Conservation (phyloP, 2,329 filamentous ascomycete species). For the Knoxdaviesia proteae region DNA sequence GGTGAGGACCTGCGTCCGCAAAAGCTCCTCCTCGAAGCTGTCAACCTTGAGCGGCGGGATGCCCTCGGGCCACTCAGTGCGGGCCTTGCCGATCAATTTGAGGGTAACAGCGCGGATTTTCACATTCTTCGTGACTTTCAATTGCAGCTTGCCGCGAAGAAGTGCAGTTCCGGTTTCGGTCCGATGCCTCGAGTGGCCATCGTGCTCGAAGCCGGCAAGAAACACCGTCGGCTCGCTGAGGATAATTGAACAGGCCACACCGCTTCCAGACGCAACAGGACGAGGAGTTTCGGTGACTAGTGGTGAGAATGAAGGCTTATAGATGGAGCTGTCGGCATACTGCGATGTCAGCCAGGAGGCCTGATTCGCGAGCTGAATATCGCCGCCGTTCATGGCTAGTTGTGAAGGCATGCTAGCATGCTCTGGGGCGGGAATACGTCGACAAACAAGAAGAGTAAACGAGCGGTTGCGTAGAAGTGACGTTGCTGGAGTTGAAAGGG, state of each 20-base stretch:
- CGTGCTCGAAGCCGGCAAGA: constrained; percentile 57
- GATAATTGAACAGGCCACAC: constrained; percentile 51
- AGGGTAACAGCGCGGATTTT: constrained; percentile 86
- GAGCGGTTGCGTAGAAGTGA: too few relatives aligned
- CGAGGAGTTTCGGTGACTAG: too few relatives aligned
- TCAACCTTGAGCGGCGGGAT: constrained; percentile 77
- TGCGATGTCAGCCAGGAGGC: too few relatives aligned
- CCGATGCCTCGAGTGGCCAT: constrained; percentile 27
- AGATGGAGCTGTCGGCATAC: too few relatives aligned
- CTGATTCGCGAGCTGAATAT: too few relatives aligned
- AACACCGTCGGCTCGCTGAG: constrained; percentile 67
- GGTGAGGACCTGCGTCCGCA: constrained; percentile 65
- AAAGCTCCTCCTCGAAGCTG: constrained; percentile 59
- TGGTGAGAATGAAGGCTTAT: too few relatives aligned
- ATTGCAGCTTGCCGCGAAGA: constrained; percentile 60
- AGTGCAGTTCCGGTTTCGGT: constrained; percentile 56
- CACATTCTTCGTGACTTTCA: constrained; percentile 69
- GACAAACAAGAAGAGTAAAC: too few relatives aligned
- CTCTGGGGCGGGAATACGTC: too few relatives aligned
- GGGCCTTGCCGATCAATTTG: constrained; percentile 64
- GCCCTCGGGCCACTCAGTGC: constrained; percentile 92
- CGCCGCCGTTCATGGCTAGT: too few relatives aligned
- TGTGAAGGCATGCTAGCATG: too few relatives aligned
- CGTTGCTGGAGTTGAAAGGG: too few relatives aligned
- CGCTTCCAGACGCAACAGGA: constrained; percentile 59